A percentile compares a stretch with the other conserved stretches of the same genome.
Conservation (phyloP, 345 rosid genomes). For the Firmiana major region DNA sequence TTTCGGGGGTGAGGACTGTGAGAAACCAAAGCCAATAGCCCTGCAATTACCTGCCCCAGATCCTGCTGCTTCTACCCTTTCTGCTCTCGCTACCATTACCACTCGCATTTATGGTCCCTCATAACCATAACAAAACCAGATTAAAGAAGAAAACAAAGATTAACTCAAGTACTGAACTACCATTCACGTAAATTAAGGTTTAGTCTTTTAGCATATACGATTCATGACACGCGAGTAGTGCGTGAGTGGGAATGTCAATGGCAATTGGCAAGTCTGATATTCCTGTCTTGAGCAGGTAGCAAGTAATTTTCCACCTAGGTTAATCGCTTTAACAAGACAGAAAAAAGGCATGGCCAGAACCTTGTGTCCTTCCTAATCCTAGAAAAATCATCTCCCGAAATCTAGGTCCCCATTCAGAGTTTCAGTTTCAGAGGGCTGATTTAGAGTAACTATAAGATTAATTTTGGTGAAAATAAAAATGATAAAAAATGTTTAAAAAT, state of each 20-base stretch:
- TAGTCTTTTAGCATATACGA: background rate
- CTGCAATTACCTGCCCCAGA: background rate
- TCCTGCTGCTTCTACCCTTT: background rate
- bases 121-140: background rate
- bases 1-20: conserved; percentile 32
- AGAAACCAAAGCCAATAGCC: conserved; percentile 6
- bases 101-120: background rate
- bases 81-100: background rate
- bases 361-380: background rate
- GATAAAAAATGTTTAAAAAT: too few species aligned
- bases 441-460: too few species aligned
- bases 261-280: background rate
- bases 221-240: background rate
- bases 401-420: conserved; percentile 1
- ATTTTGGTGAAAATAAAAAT: too few species aligned
- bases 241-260: background rate
- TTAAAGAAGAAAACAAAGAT: too few species aligned
- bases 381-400: background rate
- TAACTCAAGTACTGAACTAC: too few species aligned
- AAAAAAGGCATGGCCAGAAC: background rate
- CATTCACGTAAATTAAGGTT: too few species aligned
- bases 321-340: conserved; percentile 13
- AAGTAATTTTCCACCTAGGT: background rate
- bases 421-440: too few species aligned
- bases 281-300: background rate